Percentiles rank a stretch among this genome's conserved stretches.
Conservation (phyloP, 257 asterid species). For the Rauvolfia tetraphylla region DNA sequence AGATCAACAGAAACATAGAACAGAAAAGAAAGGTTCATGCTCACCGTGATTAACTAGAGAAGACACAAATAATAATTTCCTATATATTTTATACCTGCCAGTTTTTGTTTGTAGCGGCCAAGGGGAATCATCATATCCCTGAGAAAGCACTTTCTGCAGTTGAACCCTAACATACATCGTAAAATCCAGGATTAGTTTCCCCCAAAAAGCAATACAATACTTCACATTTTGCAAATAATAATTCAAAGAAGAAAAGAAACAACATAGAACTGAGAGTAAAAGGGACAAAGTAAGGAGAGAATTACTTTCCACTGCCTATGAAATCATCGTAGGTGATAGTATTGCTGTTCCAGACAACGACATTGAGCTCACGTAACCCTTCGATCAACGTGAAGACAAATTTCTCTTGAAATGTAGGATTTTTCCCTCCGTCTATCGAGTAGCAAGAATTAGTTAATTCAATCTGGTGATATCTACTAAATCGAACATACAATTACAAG, state of each 20-base stretch:
- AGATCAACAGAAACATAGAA: neutral
- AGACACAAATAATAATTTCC: slow-evolving; percentile 4
- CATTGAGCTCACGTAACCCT: slow-evolving; percentile 66
- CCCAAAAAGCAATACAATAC: neutral
- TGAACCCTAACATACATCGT: slow-evolving; percentile 50
- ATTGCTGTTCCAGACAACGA: slow-evolving; percentile 88
- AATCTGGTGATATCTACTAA: neutral
- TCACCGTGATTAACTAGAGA: slow-evolving; percentile 9
- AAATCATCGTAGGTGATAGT: slow-evolving; percentile 68
- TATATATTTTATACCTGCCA: slow-evolving; percentile 52
- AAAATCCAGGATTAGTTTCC: slow-evolving; percentile 12
- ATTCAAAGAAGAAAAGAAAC: neutral
- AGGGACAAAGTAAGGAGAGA: neutral
- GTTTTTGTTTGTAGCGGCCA: slow-evolving; percentile 85
- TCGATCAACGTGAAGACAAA: slow-evolving; percentile 78
- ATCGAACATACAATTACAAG: slow-evolving; percentile 6
- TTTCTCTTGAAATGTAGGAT: slow-evolving; percentile 95
- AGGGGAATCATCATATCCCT: slow-evolving; percentile 69
- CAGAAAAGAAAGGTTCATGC: neutral
- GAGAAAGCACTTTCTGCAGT: slow-evolving; percentile 71
- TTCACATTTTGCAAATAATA: neutral
- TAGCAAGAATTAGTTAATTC: slow-evolving; percentile 1
- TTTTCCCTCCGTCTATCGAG: slow-evolving; percentile 77
- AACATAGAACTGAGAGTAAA: neutral
- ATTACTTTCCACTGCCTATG: slow-evolving; percentile 87